Evolutionary conservation across 768 basidiomycete species (phyloP), one percentile per base, ranked within the genome.

Genomic region (Boletus rufocinnamomeus): DNA sequence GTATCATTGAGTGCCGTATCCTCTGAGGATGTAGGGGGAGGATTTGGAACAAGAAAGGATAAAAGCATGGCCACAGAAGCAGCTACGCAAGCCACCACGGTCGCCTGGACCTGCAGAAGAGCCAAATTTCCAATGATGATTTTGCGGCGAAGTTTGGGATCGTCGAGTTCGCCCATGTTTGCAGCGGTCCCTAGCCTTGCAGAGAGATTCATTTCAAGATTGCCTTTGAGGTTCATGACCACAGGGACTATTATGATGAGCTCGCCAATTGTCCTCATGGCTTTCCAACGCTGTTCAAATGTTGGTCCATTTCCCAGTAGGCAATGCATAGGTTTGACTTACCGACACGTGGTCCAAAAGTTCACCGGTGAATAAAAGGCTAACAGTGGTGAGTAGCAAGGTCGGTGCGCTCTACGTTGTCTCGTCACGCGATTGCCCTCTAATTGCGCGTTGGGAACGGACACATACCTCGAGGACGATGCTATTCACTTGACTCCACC

Each of bases 161-260:
- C 82, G 70, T 98, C 94, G 6, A 99, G 85, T 60, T 94, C 86
- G 45, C 96, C 96, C 51, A 95, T 87, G 64, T 98, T 97, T 6
- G 95, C 91, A 2, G 95, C 89, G 0, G 97, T 99, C 1, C 91
- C 89, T n/a, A 99, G 81, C 16, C 96, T 84, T 1, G 97, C 94
- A 4, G 95, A 95, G 8, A 99, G 86, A 63, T 97, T 98, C 96
- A 98, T 98, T 74, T 98, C 97, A 38, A 98, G 83, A 68, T 99
- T 93, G n/a, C 96, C 97, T 67, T 97, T 98, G 56, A 99, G 84
- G 66, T 98, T 98, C 62, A 93, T 82, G 21, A 98, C 79, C 60
- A 95, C 94, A 13, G 96, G 95, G 4, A 98, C 87, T 53, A 98
- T 92, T 80, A 98, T 93, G 65, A 98, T 94, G 55, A 98, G 86